A percentile compares a stretch with the other conserved stretches of the same genome.
These are phyloP conservation scores for Sequoia sempervirens DNA, from an alignment of 75 land plant genomes.

Conservation along the genomic window DNA sequence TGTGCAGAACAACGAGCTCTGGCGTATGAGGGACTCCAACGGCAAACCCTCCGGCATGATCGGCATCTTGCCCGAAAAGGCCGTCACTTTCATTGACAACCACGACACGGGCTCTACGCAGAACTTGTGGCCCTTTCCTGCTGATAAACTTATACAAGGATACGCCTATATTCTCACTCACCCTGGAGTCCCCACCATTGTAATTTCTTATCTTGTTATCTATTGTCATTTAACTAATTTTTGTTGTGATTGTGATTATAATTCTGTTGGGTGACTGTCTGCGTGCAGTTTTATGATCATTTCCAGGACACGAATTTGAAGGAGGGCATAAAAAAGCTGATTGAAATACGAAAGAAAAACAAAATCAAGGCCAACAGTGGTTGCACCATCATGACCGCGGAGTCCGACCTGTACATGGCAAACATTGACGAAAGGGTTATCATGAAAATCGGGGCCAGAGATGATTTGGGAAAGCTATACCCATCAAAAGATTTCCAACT, in stretches of 20 bases:
- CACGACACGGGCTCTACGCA: conserved; percentile 48
- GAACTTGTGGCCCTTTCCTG: conserved; percentile 45
- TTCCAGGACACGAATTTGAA: not conserved
- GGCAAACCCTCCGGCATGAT: conserved; percentile 44
- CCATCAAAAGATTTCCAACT: too few relatives aligned
- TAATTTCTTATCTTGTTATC: not conserved
- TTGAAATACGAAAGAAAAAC: conserved; percentile 25
- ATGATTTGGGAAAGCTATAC: too few relatives aligned
- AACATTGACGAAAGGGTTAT: too few relatives aligned
- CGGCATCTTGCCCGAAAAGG: conserved; percentile 38
- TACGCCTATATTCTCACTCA: conserved; percentile 76
- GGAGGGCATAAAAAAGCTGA: conserved; percentile 16
- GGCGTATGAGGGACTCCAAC: conserved; percentile 29
- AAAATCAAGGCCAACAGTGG: conserved; percentile 28
- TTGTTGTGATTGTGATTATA: not conserved
- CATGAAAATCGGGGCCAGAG: too few relatives aligned
- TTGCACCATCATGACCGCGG: conserved; percentile 18
- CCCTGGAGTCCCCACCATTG: conserved; percentile 36
- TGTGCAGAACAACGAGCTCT: conserved; percentile 18
- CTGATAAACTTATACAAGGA: conserved; percentile 54
- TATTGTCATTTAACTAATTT: not conserved
- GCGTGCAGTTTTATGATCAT: too few relatives aligned
- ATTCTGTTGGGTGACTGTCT: too few relatives aligned
- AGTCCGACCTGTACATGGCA: conserved; percentile 23
- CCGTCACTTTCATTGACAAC: conserved; percentile 46